These are phyloP conservation scores for Talaromyces sp. DNA, from an alignment of 2,329 filamentous ascomycete species.

Conservation along the genomic window DNA sequence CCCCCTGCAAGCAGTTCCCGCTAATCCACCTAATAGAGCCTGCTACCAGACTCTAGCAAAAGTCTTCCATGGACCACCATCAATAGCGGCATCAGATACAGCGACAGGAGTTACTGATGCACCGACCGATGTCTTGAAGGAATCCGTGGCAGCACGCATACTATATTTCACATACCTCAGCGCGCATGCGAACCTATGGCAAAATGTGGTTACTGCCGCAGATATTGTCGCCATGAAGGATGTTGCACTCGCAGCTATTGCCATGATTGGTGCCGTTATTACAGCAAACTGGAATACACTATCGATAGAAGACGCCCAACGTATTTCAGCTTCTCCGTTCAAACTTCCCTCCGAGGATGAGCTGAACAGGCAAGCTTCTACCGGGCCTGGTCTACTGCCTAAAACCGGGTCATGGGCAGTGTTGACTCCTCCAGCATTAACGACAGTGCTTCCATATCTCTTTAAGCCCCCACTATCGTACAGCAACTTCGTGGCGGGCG, in stretches of 20 bases:
- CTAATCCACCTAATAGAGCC: constrained; percentile 52
- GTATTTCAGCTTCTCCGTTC: constrained; percentile 27
- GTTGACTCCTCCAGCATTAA: constrained; percentile 51
- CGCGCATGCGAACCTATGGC: constrained; percentile 52
- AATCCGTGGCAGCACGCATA: constrained; percentile 53
- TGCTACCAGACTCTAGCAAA: constrained; percentile 54
- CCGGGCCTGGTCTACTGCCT: constrained; percentile 36
- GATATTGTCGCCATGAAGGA: constrained; percentile 58
- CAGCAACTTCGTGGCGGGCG: constrained; percentile 56
- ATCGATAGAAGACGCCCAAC: constrained; percentile 28
- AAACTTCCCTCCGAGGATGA: constrained; percentile 41
- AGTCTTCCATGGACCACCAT: constrained; percentile 56
- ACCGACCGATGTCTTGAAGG: constrained; percentile 41
- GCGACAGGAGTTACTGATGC: constrained; percentile 28
- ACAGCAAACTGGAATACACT: constrained; percentile 53
- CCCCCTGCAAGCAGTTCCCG: constrained; percentile 51
- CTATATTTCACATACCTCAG: constrained; percentile 56
- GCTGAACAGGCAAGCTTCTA: constrained; percentile 37
- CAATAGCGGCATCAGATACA: constrained; percentile 19
- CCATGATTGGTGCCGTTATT: constrained; percentile 51
- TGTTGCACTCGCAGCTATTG: constrained; percentile 53
- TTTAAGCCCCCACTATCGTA: constrained; percentile 57
- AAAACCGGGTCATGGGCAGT: constrained; percentile 50
- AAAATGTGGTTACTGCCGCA: constrained; percentile 51
- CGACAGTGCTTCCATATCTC: constrained; percentile 54